Conservation (phyloP, 192 early-diverging fungal genomes). For the Coemansia asiatica region DNA sequence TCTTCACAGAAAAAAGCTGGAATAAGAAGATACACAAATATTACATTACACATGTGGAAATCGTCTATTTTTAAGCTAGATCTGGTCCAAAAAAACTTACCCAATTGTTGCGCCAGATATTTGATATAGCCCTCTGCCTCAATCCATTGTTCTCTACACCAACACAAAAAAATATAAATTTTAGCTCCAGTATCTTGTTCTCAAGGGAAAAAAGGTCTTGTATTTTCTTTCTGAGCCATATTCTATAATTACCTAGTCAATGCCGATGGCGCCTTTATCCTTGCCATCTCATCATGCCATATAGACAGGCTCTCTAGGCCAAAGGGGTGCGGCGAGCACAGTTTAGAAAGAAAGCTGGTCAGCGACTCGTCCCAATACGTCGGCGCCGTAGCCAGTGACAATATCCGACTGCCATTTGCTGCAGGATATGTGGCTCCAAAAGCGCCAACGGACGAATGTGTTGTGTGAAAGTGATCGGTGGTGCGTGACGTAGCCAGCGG, state of each 20-base stretch:
- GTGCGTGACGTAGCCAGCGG: conserved; percentile 37
- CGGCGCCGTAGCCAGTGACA: conserved; percentile 19
- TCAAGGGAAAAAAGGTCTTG: no score
- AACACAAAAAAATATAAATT: neutral
- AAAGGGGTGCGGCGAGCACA: conserved; percentile 43
- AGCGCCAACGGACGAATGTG: neutral
- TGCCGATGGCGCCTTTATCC: conserved; percentile 15
- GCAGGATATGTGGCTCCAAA: no score
- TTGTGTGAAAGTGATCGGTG: conserved; percentile 25
- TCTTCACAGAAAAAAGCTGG: neutral
- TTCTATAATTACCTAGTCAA: conserved; percentile 16
- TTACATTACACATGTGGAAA: neutral
- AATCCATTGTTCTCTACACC: conserved; percentile 33
- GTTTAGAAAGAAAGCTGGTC: conserved; percentile 28
- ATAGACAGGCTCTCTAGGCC: conserved; percentile 42
- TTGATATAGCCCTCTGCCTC: conserved; percentile 34
- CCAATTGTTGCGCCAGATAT: conserved; percentile 39
- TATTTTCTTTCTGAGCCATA: neutral
- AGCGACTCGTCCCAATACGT: conserved; percentile 36
- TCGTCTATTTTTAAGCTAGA: no score
- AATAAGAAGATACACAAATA: neutral
- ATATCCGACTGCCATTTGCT: neutral
- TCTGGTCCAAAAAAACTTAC: conserved; percentile 1
- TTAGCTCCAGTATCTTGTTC: no score
- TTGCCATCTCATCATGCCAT: conserved; percentile 50